Evolutionary conservation across 192 early-diverging fungal species (phyloP).

Genomic region (Gryganskiella cystojenkinii): DNA sequence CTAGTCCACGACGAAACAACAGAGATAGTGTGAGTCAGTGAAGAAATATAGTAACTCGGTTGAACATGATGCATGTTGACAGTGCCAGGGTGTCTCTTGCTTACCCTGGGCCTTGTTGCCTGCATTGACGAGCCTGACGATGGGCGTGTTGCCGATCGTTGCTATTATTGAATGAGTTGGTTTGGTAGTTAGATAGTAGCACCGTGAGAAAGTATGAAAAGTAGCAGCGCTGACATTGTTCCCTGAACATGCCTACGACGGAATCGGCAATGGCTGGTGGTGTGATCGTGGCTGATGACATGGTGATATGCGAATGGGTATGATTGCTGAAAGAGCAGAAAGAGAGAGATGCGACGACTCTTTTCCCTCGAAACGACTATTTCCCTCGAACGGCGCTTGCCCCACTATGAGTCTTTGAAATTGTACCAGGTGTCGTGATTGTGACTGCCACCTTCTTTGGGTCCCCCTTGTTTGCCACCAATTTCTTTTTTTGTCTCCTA

Average conservation of each 20-base stretch:
- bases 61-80: not conserved
- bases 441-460: too few relatives aligned
- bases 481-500: too few relatives aligned
- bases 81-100: not conserved
- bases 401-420: too few relatives aligned
- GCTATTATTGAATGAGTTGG: constrained; percentile 4
- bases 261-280: constrained; percentile 43
- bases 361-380: too few relatives aligned
- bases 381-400: too few relatives aligned
- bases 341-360: too few relatives aligned
- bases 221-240: not conserved
- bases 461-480: too few relatives aligned
- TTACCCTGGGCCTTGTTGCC: constrained; percentile 40
- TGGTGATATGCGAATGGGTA: constrained; percentile 2
- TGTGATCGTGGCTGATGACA: constrained; percentile 22
- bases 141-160: constrained; percentile 71
- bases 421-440: too few relatives aligned
- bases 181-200: not conserved
- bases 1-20: constrained; percentile 17
- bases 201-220: not conserved
- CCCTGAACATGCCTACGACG: constrained; percentile 26
- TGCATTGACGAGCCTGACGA: constrained; percentile 55
- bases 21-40: constrained; percentile 1
- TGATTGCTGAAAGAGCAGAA: too few relatives aligned
- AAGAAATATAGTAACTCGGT: not conserved